These are phyloP conservation scores for Amoebophrya sp. DNA, from an alignment of 169 alveolate species.

Conservation along the genomic window DNA sequence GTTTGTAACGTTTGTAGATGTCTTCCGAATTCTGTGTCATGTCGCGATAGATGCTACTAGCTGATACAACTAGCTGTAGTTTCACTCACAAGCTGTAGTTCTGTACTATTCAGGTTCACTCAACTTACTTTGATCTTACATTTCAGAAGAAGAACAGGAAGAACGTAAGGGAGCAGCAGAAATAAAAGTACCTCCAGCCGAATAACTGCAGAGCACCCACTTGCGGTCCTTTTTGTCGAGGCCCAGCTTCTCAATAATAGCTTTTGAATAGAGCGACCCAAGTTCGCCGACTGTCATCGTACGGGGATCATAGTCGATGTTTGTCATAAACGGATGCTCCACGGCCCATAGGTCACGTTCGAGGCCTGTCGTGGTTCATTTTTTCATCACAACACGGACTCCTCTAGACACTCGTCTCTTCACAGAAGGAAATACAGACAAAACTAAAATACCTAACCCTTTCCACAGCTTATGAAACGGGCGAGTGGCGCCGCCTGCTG, in stretches of 20 bases:
- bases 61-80: no score
- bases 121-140: no score
- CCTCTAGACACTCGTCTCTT: no score
- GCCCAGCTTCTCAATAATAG: not conserved
- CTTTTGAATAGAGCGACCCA: not conserved
- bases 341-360: not conserved
- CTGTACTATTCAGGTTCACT: no score
- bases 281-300: not conserved
- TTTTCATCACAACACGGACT: no score
- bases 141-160: not conserved
- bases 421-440: no score
- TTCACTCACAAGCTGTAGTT: no score
- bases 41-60: no score
- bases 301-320: not conserved
- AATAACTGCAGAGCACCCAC: not conserved
- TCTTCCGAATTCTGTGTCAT: no score
- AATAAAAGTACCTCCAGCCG: not conserved
- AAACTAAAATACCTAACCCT: not conserved
- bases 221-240: not conserved
- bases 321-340: not conserved
- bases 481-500: not conserved
- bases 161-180: not conserved
- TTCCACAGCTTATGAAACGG: constrained; percentile 6
- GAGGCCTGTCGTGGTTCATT: no score
- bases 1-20: no score